Evolutionary conservation across 306 rosid genomes (phyloP), one percentile per base, ranked within the genome.

Genomic region (Ziziphus jujuba): DNA sequence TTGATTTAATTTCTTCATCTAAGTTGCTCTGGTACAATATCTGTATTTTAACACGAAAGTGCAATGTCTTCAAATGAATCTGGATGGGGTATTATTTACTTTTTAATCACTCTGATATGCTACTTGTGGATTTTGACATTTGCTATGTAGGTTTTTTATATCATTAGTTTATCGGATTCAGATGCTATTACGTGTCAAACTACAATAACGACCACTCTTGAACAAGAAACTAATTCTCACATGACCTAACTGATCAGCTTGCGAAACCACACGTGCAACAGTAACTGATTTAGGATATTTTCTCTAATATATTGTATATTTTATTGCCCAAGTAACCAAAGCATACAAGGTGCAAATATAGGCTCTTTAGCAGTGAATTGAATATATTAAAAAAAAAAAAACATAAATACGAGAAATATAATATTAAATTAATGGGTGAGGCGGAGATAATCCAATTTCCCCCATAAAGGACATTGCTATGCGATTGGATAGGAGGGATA

Each of bases 1-100:
- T 52, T 50, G 35, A 28, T 67, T 17, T 16, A 44, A 38, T 53
- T 44, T 76, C 45, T 69, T 20, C 16, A 66, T 16, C 47, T 23
- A 56, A n/a, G 16, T 25, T 7, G 35, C 33, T 2, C 16, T 16
- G n/a, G n/a, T 49, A 11, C 22, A 1, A 4, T 50, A 19, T 17
- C 17, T 16, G 55, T 16, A 50, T 14, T 50, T 50, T 20, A 50
- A 6, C 20, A 50, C 22, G n/a, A 50, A 49, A 3, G 21, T 5
- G 19, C 0, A 15, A 15, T 49, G 3, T 2, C 22, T 16, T 49
- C 4, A 15, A 4, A 3, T 49, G n/a, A 49, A 6, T 15, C n/a
- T 3, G 21, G 21, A 21, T 14, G 7, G 14, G 54, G 16, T 15
- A 15, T 15, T 49, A 16, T 16, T 16, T 19, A 17, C 7, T 6